Percentiles rank a stretch among this genome's conserved stretches.
Evolutionary conservation across 2,329 filamentous ascomycete genomes (phyloP).

Genomic region (Fusarium guadeloupense): DNA sequence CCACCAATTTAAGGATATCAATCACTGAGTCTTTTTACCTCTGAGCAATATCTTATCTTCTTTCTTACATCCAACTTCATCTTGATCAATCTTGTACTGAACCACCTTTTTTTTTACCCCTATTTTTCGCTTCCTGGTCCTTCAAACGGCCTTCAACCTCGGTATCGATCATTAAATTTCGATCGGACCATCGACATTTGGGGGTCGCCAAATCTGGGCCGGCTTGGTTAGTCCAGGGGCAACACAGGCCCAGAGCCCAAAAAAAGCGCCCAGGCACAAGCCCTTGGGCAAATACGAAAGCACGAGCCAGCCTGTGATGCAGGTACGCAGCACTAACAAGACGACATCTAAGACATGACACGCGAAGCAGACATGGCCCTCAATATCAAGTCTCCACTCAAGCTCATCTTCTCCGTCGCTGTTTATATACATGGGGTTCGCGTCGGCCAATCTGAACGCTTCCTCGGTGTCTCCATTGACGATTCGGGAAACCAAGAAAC

Average conservation of each 20-base stretch:
- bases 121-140: background rate
- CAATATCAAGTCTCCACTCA: background rate
- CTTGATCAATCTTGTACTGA: background rate
- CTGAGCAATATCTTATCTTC: too few species aligned
- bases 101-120: background rate
- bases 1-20: background rate
- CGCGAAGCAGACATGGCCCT: conserved; percentile 7
- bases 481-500: conserved; percentile 19
- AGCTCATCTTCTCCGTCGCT: background rate
- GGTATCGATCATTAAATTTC: conserved; percentile 1
- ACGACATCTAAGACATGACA: conserved; percentile 18
- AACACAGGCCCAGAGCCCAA: conserved; percentile 9
- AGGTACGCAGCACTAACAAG: conserved; percentile 35
- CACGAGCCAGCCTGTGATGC: conserved; percentile 41
- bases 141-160: background rate
- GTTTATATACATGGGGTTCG: conserved; percentile 8
- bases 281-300: conserved; percentile 37
- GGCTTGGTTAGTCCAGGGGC: conserved; percentile 32
- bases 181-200: conserved; percentile 7
- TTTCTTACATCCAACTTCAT: background rate
- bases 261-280: conserved; percentile 11
- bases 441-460: conserved; percentile 16
- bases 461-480: background rate
- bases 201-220: conserved; percentile 19
- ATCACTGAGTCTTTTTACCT: too few species aligned